A percentile compares a stretch with the other conserved stretches of the same genome.
Evolutionary conservation across 2,329 filamentous ascomycete species (phyloP).

Genomic region (Bertia moriformis): DNA sequence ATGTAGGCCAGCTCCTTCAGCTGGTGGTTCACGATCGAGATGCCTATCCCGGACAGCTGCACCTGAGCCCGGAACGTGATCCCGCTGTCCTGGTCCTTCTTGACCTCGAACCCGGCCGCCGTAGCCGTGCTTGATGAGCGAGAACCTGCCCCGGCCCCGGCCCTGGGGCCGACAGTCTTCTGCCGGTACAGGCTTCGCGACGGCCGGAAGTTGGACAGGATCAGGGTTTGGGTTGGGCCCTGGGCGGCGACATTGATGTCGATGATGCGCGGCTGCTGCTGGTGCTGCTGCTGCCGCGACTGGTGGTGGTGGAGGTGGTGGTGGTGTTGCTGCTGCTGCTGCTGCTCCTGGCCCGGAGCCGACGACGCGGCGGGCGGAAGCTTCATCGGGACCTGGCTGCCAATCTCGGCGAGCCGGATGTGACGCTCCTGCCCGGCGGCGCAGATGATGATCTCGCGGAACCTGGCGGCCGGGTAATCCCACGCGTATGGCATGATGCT

Average conservation of each 20-base stretch:
- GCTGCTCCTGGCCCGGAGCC: conserved; percentile 29
- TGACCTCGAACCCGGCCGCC: conserved; percentile 75
- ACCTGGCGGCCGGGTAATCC: conserved; percentile 94
- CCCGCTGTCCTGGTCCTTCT: conserved; percentile 73
- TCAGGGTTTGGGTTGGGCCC: conserved; percentile 85
- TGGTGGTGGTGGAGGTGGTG: no score
- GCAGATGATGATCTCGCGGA: conserved; percentile 77
- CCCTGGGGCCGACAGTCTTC: conserved; percentile 35
- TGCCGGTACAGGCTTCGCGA: conserved; percentile 79
- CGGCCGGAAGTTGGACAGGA: conserved; percentile 82
- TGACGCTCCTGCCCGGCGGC: conserved; percentile 72
- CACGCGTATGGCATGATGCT: conserved; percentile 99
- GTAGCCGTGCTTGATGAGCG: no score
- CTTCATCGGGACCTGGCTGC: conserved; percentile 89
- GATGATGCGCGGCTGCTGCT: conserved; percentile 79
- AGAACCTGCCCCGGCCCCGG: conserved; percentile 30
- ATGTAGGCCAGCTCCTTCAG: conserved; percentile 85
- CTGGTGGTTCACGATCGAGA: conserved; percentile 86
- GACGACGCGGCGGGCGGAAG: no score
- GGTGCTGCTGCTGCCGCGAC: no score
- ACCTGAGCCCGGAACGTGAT: conserved; percentile 81
- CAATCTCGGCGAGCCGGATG: conserved; percentile 90
- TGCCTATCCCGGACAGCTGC: conserved; percentile 74
- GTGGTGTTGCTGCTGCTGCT: no score
- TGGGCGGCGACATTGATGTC: conserved; percentile 93